These are phyloP conservation scores for Metschnikowia picachoensis DNA, from an alignment of 805 yeast species.

Conservation along the genomic window DNA sequence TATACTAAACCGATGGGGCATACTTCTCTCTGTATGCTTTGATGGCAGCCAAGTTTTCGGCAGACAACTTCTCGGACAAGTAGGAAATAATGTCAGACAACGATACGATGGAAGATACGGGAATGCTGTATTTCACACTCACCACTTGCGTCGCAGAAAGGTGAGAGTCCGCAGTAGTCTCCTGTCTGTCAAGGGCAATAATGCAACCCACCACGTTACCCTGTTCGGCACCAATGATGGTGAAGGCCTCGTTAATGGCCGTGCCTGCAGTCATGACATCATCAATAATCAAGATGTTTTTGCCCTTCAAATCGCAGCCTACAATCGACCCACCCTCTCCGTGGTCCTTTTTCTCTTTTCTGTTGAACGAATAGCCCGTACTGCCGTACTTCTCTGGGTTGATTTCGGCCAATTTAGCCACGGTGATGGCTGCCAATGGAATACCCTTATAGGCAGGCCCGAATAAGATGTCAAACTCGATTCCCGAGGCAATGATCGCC, in stretches of 20 bases:
- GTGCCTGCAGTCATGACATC: slow-evolving; percentile 99
- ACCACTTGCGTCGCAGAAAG: slow-evolving; percentile 82
- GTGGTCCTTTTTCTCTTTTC: slow-evolving; percentile 95
- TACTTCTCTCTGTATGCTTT: slow-evolving; percentile 54
- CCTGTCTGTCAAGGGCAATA: slow-evolving; percentile 94
- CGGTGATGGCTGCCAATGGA: slow-evolving; percentile 89
- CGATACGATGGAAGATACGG: slow-evolving; percentile 77
- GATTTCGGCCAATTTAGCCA: slow-evolving; percentile 86
- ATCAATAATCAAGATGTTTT: slow-evolving; percentile 81
- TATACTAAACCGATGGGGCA: slow-evolving; percentile 30
- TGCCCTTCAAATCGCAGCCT: slow-evolving; percentile 70
- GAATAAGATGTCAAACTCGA: slow-evolving; percentile 85
- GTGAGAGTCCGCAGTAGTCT: slow-evolving; percentile 65
- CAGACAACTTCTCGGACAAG: slow-evolving; percentile 51
- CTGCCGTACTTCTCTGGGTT: slow-evolving; percentile 73
- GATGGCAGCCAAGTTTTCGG: slow-evolving; percentile 55
- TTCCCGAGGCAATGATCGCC: slow-evolving; percentile 74
- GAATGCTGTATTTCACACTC: slow-evolving; percentile 65
- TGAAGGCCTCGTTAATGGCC: slow-evolving; percentile 91
- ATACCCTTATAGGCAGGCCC: slow-evolving; percentile 99
- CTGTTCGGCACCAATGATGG: slow-evolving; percentile 61
- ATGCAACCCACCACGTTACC: slow-evolving; percentile 81
- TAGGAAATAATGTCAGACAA: slow-evolving; percentile 70
- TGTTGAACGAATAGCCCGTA: slow-evolving; percentile 87
- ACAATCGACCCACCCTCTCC: slow-evolving; percentile 98